Base-by-base conservation (phyloP, 192 early-diverging fungal species). In the Backusella tarrabulga region DNA sequence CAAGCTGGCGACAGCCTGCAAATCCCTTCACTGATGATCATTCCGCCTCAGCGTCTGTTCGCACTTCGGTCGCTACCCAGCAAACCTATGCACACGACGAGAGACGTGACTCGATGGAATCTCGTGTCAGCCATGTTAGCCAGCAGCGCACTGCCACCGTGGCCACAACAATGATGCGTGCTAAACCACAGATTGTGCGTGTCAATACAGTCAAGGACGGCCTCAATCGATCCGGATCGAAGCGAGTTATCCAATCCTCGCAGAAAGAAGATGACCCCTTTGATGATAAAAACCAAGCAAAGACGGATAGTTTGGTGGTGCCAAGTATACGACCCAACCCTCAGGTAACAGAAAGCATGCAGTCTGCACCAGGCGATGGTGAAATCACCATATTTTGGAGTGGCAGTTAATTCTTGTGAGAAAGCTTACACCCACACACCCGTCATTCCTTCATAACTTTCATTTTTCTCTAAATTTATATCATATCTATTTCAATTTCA, bases 311-410 rank as follows among this genome's bases (percentile, higher is more conserved):
- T 3, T 52, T 66, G 40, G 41, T 40, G 5, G 60, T 21, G 0
- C 56, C 52, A n/a, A 56, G 34, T 52, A 76, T 38, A 26, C 12
- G 60, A 40, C 12, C 42, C 9, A 32, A 78, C 36, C 40, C 67
- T 36, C 76, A 66, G 21, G n/a, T 26, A 23, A 79, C 70, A 63
- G 77, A 83, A 17, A 80, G 78, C 35, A 41, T 83, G 11, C 71
- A 71, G 41, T 80, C 78, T 60, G 71, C 79, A 3, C 41, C 54
- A 7, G 82, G 82, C 21, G 82, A 83, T 68, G 82, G 82, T 23
- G 82, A 84, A 44, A 84, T 84, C 19, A 82, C 83, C 2, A 79
- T 82, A 40, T 76, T 83, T 38, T 82, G 83, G 77, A 76, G 54
- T 36, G 71, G 82, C 19, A 50, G 46, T n/a, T 50, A 19, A 50